These are phyloP conservation scores for Fraxinus albicans DNA, from an alignment of 305 asterid species.

Conservation along the genomic window DNA sequence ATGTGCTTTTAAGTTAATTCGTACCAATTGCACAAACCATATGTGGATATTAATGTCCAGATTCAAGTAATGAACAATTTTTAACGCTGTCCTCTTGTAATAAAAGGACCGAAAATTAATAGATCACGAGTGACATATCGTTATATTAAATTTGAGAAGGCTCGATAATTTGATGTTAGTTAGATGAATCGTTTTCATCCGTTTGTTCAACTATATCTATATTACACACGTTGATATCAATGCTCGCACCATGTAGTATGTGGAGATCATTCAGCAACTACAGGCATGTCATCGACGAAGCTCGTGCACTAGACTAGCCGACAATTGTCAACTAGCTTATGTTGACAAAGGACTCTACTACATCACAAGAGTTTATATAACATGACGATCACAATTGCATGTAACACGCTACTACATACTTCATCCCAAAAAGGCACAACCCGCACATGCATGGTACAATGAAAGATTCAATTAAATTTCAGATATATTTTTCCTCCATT, in stretches of 20 bases:
- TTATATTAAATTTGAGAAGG: not conserved
- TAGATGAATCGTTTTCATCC: not conserved
- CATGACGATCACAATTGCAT: not conserved
- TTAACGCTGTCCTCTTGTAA: not conserved
- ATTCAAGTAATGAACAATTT: not conserved
- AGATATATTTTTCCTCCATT: not conserved
- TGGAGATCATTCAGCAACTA: not conserved
- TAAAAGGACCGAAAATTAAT: not conserved
- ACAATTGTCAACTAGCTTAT: not conserved
- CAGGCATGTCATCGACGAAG: not conserved
- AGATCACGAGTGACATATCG: not conserved
- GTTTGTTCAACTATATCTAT: not conserved
- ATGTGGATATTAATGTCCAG: not conserved
- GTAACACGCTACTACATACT: not conserved
- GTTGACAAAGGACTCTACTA: not conserved
- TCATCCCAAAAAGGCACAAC: not conserved
- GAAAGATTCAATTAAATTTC: not conserved
- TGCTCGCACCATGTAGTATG: not conserved
- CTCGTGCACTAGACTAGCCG: not conserved
- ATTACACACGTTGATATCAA: not conserved
- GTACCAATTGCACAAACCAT: not conserved
- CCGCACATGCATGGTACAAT: not conserved
- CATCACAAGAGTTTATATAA: not conserved
- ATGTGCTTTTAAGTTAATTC: not conserved
- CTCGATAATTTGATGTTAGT: not conserved